Base-by-base conservation (phyloP, 2,329 filamentous ascomycete genomes). In the Exophiala xenobiotica region DNA sequence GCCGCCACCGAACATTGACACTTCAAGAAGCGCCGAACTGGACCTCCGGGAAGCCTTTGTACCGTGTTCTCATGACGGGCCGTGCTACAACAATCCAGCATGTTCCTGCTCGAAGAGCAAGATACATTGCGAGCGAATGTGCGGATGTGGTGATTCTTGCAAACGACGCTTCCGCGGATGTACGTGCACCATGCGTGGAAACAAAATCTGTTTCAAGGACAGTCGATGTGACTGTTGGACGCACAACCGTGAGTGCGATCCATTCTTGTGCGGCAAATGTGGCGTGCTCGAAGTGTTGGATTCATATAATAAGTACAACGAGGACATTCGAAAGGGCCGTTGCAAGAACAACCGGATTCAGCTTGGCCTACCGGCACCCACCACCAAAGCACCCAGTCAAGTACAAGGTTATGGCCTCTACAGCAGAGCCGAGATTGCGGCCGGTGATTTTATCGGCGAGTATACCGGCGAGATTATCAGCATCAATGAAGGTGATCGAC, bases 401-500 rank as follows among this genome's bases (percentile, higher is more conserved):
- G 58, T 64, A 3, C 61, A 62, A 43, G 88, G 88, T 0, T 89
- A 90, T 57, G 89, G 88, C 0, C 74, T 93, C 0, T 92, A 87
- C 64, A 78, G 85, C 1, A 85, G 83, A 3, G 83, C 89, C 63
- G 74, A 82, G 48, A 82, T 90, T 54, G 72, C 73, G 3, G 76
- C 79, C 53, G 82, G 85, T 46, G 84, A 87, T n/a, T 92, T 87
- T 59, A 76, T 93, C 14, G 86, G 87, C 24, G 89, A 93, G 66
- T 93, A 93, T 65, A 82, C 83, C 1, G 89, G 89, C 40, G 89
- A 93, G 66, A 75, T 90, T 8, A 85, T 92, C 51, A 83, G 81
- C 3, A 78, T 81, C 31, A 77, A 83, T 41, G 87, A 91, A 65
- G 82, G 82, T 3, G 81, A 88, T 19, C 79, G 87, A 3, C 78